Evolutionary conservation across 73 alveolate genomes (phyloP).

Genomic region (Uronychia binucleata): DNA sequence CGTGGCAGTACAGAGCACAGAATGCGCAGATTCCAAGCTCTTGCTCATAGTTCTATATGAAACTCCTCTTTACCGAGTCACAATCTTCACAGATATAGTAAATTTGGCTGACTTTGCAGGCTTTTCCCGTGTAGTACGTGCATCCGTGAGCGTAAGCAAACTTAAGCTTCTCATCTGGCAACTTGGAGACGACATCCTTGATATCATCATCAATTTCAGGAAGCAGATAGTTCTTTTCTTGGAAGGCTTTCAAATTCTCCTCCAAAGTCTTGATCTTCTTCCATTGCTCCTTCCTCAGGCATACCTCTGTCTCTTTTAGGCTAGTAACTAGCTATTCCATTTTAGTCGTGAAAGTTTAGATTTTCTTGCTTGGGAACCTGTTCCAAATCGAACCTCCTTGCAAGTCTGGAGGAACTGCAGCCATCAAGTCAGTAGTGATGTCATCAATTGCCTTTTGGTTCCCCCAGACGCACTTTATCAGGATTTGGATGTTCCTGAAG

Average conservation of each 20-base stretch:
- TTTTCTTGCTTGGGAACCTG: not conserved
- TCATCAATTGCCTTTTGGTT: not conserved
- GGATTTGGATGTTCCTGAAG: not conserved
- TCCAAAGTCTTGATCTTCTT: not conserved
- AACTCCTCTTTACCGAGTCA: not conserved
- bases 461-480: not conserved
- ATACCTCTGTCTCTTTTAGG: not conserved
- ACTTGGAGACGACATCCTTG: not conserved
- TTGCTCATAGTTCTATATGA: not conserved
- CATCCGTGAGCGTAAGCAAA: slow-evolving; percentile 6
- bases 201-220: not conserved
- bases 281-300: not conserved
- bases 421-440: not conserved
- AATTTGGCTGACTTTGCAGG: not conserved
- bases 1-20: slow-evolving; percentile 28
- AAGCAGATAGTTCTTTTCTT: not conserved
- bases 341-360: not conserved
- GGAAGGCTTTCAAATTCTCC: not conserved
- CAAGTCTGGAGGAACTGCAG: not conserved
- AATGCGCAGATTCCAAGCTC: slow-evolving; percentile 1
- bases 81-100: slow-evolving; percentile 13
- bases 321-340: not conserved
- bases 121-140: not conserved
- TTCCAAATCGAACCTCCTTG: not conserved
- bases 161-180: not conserved